These are phyloP conservation scores for Plenodomus biglobosus DNA, from an alignment of 2,329 filamentous ascomycete genomes.

Conservation along the genomic window DNA sequence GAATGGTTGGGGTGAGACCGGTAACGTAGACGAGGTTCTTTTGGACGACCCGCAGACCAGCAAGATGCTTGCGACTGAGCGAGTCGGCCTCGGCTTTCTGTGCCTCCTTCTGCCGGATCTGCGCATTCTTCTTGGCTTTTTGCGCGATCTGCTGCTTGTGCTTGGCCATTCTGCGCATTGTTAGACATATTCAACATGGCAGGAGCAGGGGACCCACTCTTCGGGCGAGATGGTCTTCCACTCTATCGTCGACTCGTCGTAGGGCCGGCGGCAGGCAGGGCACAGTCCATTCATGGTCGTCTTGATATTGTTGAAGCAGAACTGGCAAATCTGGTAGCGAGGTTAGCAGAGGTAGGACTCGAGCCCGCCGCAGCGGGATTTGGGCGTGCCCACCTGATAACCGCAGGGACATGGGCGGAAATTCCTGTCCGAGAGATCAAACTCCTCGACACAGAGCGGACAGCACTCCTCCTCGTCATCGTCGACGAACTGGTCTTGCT, in stretches of 20 bases:
- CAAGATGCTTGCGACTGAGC: slow-evolving; percentile 91
- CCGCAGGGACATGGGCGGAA: slow-evolving; percentile 97
- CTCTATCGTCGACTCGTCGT: slow-evolving; percentile 95
- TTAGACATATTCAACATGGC: slow-evolving; percentile 23
- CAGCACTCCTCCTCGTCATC: slow-evolving; percentile 62
- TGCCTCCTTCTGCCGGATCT: slow-evolving; percentile 86
- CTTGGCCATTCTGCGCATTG: slow-evolving; percentile 62
- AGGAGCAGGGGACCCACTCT: slow-evolving; percentile 66
- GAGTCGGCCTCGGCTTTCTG: slow-evolving; percentile 97
- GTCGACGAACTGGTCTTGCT: slow-evolving; percentile 57
- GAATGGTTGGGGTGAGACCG: slow-evolving; percentile 84
- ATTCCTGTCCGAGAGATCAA: slow-evolving; percentile 95
- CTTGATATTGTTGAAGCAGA: slow-evolving; percentile 99
- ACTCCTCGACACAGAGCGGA: slow-evolving; percentile 97
- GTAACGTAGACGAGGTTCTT: slow-evolving; percentile 99
- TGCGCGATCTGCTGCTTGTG: slow-evolving; percentile 73
- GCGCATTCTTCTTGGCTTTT: slow-evolving; percentile 91
- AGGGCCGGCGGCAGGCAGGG: slow-evolving; percentile 92
- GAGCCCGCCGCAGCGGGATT: slow-evolving; percentile 15
- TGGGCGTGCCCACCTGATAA: slow-evolving; percentile 74
- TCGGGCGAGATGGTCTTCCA: slow-evolving; percentile 94
- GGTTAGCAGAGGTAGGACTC: slow-evolving; percentile 29
- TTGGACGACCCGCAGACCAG: slow-evolving; percentile 92
- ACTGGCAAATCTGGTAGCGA: slow-evolving; percentile 78
- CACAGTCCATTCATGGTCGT: slow-evolving; percentile 97